These are phyloP conservation scores for Ganoderma leucocontextum DNA, from an alignment of 1,284 basidiomycete species.

Conservation along the genomic window DNA sequence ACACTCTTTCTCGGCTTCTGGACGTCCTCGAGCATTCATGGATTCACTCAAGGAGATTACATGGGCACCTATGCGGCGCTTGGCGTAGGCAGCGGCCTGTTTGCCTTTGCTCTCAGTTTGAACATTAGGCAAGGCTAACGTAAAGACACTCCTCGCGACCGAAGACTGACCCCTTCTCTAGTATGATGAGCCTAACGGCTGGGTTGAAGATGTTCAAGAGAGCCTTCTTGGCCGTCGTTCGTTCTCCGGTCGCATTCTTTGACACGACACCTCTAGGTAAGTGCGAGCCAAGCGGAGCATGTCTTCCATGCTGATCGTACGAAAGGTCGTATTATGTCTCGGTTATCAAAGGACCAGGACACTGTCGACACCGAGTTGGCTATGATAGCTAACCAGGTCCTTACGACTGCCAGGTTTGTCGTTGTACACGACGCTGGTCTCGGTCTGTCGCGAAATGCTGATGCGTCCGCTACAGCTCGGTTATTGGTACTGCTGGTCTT, in stretches of 20 bases:
- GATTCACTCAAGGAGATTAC: conserved; percentile 65
- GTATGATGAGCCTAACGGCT: conserved; percentile 65
- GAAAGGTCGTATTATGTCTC: conserved; percentile 63
- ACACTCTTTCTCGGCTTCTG: conserved; percentile 52
- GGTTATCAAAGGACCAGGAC: conserved; percentile 72
- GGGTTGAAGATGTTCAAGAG: conserved; percentile 68
- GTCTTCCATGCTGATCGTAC: conserved; percentile 28
- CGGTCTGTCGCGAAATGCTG: background rate
- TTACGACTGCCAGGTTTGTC: conserved; percentile 51
- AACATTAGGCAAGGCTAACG: conserved; percentile 54
- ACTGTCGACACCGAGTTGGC: conserved; percentile 61
- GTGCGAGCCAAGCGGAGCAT: background rate
- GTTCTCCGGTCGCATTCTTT: conserved; percentile 80
- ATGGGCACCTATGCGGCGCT: conserved; percentile 76
- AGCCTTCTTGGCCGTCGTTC: conserved; percentile 63
- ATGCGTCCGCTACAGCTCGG: conserved; percentile 32
- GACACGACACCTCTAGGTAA: conserved; percentile 84
- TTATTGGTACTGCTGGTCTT: conserved; percentile 62
- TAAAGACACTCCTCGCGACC: background rate
- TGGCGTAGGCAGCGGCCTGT: conserved; percentile 63
- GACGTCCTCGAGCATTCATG: conserved; percentile 48
- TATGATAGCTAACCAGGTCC: conserved; percentile 46
- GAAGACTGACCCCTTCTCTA: conserved; percentile 37
- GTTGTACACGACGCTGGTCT: background rate
- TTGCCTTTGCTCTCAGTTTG: conserved; percentile 63